These are phyloP conservation scores for Suhomyces bolitotheri DNA, from an alignment of 1,139 yeast genomes.

Conservation along the genomic window DNA sequence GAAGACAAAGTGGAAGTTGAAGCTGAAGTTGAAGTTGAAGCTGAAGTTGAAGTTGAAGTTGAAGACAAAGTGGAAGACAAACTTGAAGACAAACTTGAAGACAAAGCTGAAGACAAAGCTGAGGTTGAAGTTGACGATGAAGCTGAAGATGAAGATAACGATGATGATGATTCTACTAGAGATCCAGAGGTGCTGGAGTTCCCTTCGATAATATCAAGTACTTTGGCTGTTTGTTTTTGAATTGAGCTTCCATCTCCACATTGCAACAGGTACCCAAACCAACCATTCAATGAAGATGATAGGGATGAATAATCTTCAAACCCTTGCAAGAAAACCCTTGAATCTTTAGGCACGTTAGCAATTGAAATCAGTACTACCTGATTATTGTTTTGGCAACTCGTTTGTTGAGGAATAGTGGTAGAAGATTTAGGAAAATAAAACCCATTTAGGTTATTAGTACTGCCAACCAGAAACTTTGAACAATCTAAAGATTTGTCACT, in stretches of 20 bases:
- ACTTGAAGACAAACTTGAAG: not conserved
- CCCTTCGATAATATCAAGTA: constrained; percentile 17
- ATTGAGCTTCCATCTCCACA: constrained; percentile 18
- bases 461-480: constrained; percentile 14
- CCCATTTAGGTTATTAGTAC: constrained; percentile 19
- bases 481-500: constrained; percentile 19
- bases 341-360: constrained; percentile 12
- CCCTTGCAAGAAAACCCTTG: constrained; percentile 20
- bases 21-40: not conserved
- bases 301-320: constrained; percentile 15
- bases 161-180: constrained; percentile 1
- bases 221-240: constrained; percentile 11
- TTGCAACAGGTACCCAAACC: constrained; percentile 15
- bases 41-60: not conserved
- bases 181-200: constrained; percentile 4
- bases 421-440: constrained; percentile 19
- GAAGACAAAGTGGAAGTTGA: not conserved
- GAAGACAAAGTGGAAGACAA: not conserved
- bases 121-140: not conserved
- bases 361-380: constrained; percentile 12
- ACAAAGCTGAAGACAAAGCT: not conserved
- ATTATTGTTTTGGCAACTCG: constrained; percentile 13
- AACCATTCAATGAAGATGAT: constrained; percentile 13
- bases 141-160: constrained; percentile 1
- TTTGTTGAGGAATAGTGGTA: constrained; percentile 4